These are phyloP conservation scores for Cylindrotheca fusiformis DNA, from an alignment of 108 stramenopile genomes.

Conservation along the genomic window DNA sequence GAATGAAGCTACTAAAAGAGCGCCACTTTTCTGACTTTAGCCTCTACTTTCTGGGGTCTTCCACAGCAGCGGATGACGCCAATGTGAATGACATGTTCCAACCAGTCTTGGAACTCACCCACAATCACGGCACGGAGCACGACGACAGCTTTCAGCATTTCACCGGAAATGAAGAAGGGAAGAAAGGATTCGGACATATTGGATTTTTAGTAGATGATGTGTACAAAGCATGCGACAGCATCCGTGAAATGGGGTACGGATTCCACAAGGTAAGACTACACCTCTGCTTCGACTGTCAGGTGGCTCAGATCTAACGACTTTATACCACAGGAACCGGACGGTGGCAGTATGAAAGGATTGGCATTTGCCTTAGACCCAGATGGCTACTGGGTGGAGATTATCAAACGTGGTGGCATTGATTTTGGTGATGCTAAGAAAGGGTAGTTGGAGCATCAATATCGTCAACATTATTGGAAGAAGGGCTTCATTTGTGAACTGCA, in stretches of 20 bases:
- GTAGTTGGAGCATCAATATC: no score
- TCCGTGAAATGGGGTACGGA: conserved; percentile 75
- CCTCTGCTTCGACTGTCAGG: no score
- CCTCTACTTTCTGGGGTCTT: conserved; percentile 89
- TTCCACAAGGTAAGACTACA: conserved; percentile 60
- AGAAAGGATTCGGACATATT: conserved; percentile 97
- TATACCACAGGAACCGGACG: conserved; percentile 60
- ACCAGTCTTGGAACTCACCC: conserved; percentile 90
- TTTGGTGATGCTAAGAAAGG: conserved; percentile 57
- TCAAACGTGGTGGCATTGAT: conserved; percentile 75
- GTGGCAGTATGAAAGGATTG: conserved; percentile 84
- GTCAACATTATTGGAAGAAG: no score
- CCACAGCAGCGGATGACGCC: conserved; percentile 43
- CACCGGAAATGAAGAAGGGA: conserved; percentile 95
- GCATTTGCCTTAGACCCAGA: conserved; percentile 89
- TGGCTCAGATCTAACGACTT: no score
- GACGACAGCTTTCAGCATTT: conserved; percentile 76
- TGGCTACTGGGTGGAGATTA: conserved; percentile 82
- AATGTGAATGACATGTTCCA: conserved; percentile 50
- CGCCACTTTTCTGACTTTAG: conserved; percentile 89
- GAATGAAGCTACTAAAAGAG: conserved; percentile 79
- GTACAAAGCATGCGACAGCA: conserved; percentile 82
- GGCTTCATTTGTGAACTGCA: no score
- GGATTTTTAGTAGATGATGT: conserved; percentile 97
- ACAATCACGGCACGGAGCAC: conserved; percentile 93